These are phyloP conservation scores for Trichoderma gracile DNA, from an alignment of 2,329 filamentous ascomycete species.

Conservation along the genomic window DNA sequence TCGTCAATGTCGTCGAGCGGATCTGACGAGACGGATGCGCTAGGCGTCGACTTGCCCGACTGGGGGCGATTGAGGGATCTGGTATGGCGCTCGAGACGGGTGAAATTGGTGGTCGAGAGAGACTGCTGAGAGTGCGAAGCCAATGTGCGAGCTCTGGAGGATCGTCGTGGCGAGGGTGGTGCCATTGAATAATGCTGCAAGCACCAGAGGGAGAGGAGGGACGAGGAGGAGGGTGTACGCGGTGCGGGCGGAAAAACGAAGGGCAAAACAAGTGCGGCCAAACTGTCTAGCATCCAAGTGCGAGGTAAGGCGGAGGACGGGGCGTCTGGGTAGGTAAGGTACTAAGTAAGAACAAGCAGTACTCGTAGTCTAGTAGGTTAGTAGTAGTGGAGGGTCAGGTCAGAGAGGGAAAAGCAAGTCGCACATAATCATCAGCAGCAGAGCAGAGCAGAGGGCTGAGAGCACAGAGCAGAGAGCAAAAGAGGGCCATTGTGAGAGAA, in stretches of 20 bases:
- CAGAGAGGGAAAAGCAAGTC: slow-evolving; percentile 1
- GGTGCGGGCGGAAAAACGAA: background rate
- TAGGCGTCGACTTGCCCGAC: slow-evolving; percentile 75
- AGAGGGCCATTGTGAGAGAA: background rate
- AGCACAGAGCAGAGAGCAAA: no score
- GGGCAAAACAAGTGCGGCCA: background rate
- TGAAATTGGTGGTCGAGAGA: slow-evolving; percentile 76
- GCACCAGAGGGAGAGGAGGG: slow-evolving; percentile 25
- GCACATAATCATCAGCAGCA: background rate
- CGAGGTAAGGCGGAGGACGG: background rate
- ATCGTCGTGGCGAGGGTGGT: slow-evolving; percentile 75
- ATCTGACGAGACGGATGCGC: slow-evolving; percentile 70
- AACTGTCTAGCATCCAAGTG: slow-evolving; percentile 17
- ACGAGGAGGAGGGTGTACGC: slow-evolving; percentile 6
- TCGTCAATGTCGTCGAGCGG: slow-evolving; percentile 68
- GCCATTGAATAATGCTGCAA: slow-evolving; percentile 53
- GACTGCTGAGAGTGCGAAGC: slow-evolving; percentile 77
- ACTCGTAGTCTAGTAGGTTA: no score
- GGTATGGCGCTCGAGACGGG: slow-evolving; percentile 72
- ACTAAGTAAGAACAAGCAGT: background rate
- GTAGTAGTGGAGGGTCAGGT: background rate
- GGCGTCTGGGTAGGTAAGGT: background rate
- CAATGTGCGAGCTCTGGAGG: slow-evolving; percentile 81
- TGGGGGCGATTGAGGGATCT: slow-evolving; percentile 70
- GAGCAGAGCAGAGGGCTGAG: background rate